Conservation (phyloP, 768 basidiomycete species). For the Lentinula boryana region DNA sequence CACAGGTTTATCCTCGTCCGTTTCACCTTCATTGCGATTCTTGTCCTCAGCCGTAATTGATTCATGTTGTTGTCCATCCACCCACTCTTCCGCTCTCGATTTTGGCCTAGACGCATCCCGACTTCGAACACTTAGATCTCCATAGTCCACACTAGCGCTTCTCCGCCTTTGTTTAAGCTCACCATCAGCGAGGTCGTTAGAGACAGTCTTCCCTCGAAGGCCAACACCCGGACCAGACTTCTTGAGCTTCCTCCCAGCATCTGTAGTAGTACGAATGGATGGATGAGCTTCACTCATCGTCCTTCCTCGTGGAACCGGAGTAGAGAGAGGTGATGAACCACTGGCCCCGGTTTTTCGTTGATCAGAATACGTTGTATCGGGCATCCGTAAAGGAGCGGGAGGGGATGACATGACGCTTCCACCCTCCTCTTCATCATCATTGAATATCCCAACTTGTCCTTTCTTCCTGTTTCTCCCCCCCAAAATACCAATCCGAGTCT, state of each 20-base stretch:
- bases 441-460: conserved; percentile 14
- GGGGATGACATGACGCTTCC: conserved; percentile 8
- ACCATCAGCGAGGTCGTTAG: background rate
- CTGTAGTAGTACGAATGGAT: background rate
- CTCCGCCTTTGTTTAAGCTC: background rate
- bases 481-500: background rate
- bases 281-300: background rate
- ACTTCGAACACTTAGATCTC: conserved; percentile 13
- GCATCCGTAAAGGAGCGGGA: background rate
- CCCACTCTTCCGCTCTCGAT: conserved; percentile 15
- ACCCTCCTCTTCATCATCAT: background rate
- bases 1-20: background rate
- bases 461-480: conserved; percentile 9
- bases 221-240: background rate
- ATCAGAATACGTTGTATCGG: background rate
- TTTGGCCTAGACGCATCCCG: conserved; percentile 8
- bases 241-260: background rate
- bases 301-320: background rate
- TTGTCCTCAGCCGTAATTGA: background rate
- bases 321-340: too few species aligned
- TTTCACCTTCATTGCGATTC: conserved; percentile 3
- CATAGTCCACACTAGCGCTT: conserved; percentile 9
- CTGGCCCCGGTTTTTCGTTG: too few species aligned
- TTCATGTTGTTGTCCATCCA: conserved; percentile 14
- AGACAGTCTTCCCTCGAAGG: background rate